A percentile compares a stretch with the other conserved stretches of the same genome.
These are phyloP conservation scores for Mycena metata DNA, from an alignment of 768 basidiomycete species.

Conservation along the genomic window DNA sequence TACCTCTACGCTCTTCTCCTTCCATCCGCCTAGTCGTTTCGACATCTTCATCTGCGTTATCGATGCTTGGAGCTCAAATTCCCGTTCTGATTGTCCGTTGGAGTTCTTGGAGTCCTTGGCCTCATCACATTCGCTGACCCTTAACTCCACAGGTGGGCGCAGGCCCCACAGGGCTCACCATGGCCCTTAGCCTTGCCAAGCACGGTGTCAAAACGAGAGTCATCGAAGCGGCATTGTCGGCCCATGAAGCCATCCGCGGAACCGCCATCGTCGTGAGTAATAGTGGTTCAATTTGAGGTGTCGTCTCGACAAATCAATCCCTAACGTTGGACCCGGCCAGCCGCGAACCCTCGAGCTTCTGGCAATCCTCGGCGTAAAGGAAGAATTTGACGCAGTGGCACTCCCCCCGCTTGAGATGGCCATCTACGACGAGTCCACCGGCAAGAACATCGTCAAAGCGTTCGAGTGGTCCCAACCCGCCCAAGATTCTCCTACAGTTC, in stretches of 20 bases:
- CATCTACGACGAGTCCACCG: background rate
- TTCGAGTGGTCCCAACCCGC: constrained; percentile 10
- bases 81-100: too few species aligned
- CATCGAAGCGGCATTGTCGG: background rate
- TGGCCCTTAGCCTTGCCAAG: constrained; percentile 1
- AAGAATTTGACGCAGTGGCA: background rate
- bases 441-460: constrained; percentile 2
- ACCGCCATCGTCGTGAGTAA: background rate
- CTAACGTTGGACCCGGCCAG: background rate
- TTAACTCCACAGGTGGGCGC: too few species aligned
- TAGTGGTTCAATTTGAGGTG: too few species aligned
- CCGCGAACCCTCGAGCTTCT: constrained; percentile 9
- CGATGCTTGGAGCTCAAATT: too few species aligned
- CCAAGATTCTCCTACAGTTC: background rate
- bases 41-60: too few species aligned
- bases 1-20: too few species aligned
- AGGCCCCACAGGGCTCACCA: constrained; percentile 1
- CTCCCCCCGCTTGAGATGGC: constrained; percentile 3
- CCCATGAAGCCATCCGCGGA: constrained; percentile 2
- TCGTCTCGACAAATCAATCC: too few species aligned
- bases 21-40: too few species aligned
- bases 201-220: constrained; percentile 3
- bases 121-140: too few species aligned
- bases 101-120: too few species aligned
- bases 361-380: background rate